Conservation (phyloP, 352 stramenopile genomes). For the Globisporangium uncinulatum region DNA sequence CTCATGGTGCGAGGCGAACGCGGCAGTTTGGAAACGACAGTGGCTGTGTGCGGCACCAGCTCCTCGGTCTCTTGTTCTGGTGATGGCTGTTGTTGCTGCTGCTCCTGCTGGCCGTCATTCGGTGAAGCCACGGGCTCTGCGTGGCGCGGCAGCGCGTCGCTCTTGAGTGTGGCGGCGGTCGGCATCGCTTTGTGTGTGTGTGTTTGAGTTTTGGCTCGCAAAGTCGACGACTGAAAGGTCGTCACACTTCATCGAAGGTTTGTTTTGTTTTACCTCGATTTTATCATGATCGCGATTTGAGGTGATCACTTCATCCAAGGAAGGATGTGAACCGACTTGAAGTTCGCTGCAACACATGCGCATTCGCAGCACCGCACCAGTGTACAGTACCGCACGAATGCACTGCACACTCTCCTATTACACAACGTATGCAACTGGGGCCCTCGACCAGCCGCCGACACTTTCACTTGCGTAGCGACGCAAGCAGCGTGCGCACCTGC, state of each 20-base stretch:
- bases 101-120: background rate
- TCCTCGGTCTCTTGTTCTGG: background rate
- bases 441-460: too few relatives aligned
- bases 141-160: conserved; percentile 1
- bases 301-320: too few relatives aligned
- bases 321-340: background rate
- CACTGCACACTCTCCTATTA: too few relatives aligned
- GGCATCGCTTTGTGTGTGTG: conserved; percentile 4
- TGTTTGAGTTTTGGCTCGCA: background rate
- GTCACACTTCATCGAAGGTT: too few relatives aligned
- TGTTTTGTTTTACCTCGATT: too few relatives aligned
- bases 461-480: conserved; percentile 2
- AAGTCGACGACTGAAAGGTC: too few relatives aligned
- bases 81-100: background rate
- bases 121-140: conserved; percentile 1
- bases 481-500: conserved; percentile 1
- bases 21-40: background rate
- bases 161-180: conserved; percentile 6
- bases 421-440: too few relatives aligned
- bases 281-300: too few relatives aligned
- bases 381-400: too few relatives aligned
- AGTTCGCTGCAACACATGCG: conserved; percentile 7
- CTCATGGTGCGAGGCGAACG: background rate
- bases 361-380: too few relatives aligned
- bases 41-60: background rate